These are phyloP conservation scores for Russula ochroleuca DNA, from an alignment of 768 basidiomycete species.

Conservation along the genomic window DNA sequence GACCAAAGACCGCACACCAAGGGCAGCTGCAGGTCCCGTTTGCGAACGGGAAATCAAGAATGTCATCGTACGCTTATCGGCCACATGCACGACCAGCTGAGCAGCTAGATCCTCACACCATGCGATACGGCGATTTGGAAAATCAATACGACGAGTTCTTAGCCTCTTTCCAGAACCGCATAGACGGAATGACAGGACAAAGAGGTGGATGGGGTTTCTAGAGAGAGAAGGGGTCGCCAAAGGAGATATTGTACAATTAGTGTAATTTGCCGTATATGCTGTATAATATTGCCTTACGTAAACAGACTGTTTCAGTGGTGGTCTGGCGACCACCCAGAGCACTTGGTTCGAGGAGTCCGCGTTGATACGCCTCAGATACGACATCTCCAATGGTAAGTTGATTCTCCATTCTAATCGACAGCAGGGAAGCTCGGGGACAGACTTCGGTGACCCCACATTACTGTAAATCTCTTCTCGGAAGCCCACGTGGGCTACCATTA, in stretches of 20 bases:
- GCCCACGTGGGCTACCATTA: slow-evolving; percentile 11
- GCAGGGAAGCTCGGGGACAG: not conserved
- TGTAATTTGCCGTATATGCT: not conserved
- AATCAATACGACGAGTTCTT: slow-evolving; percentile 21
- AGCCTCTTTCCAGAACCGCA: slow-evolving; percentile 20
- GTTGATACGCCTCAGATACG: not conserved
- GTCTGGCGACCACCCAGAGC: not conserved
- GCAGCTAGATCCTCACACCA: not conserved
- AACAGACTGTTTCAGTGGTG: not conserved
- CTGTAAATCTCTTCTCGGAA: not conserved
- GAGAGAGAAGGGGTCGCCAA: not conserved
- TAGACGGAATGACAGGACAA: slow-evolving; percentile 23
- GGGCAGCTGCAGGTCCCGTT: not conserved
- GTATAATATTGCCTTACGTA: not conserved
- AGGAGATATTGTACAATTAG: not conserved
- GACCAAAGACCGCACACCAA: not conserved
- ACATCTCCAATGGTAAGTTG: not conserved
- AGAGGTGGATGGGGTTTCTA: slow-evolving; percentile 23
- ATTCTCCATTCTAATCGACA: not conserved
- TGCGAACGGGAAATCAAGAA: not conserved
- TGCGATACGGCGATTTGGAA: not conserved
- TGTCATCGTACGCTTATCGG: not conserved
- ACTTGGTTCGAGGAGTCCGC: not conserved
- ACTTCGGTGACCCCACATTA: not conserved
- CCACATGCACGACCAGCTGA: not conserved